These are phyloP conservation scores for Zoysia pacifica DNA, from an alignment of 176 grass and related monocot species.

Conservation along the genomic window DNA sequence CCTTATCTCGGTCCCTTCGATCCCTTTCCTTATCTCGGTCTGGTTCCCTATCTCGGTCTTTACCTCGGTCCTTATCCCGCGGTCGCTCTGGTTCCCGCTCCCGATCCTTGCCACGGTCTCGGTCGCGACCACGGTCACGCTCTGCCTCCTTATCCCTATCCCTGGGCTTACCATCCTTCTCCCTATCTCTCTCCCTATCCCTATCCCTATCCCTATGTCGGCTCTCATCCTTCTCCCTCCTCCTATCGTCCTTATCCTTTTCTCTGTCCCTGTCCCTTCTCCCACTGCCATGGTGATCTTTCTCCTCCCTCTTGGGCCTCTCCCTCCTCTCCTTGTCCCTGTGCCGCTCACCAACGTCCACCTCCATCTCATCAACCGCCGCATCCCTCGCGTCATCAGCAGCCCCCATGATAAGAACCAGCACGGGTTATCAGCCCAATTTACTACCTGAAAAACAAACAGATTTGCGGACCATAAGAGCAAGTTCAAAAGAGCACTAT, in stretches of 20 bases:
- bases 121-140: constrained; percentile 42
- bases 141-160: constrained; percentile 43
- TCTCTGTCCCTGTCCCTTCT: constrained; percentile 59
- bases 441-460: background rate
- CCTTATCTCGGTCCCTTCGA: constrained; percentile 60
- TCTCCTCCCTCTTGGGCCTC: constrained; percentile 51
- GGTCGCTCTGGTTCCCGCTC: constrained; percentile 49
- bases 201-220: constrained; percentile 39
- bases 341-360: constrained; percentile 48
- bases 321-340: constrained; percentile 59
- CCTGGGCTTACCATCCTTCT: constrained; percentile 45
- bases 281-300: constrained; percentile 41
- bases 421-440: background rate
- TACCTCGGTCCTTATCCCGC: constrained; percentile 39
- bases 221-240: constrained; percentile 45
- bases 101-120: constrained; percentile 55
- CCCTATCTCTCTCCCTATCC: constrained; percentile 44
- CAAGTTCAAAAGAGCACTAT: background rate
- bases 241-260: constrained; percentile 53
- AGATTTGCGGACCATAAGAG: background rate
- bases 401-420: constrained; percentile 42
- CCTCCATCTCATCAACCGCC: constrained; percentile 47
- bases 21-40: constrained; percentile 57
- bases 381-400: constrained; percentile 41
- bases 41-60: constrained; percentile 46